A percentile compares a stretch with the other conserved stretches of the same genome.
phyloP scores from a whole-genome alignment of 148 eudicot genomes.

The Limonium bicolor region DNA sequence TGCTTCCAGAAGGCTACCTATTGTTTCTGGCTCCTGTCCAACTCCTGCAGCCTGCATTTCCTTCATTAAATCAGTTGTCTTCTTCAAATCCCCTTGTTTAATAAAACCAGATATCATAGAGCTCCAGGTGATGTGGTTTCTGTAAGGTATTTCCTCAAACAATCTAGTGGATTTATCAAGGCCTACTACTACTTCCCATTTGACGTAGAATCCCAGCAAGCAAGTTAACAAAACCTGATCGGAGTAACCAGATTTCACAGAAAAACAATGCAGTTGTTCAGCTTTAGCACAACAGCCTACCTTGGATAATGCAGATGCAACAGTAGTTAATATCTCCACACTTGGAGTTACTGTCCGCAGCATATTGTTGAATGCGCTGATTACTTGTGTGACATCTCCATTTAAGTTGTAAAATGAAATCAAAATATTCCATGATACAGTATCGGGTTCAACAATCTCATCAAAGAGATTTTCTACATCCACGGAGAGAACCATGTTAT shows the following conservation, averaged over 20 bases:
- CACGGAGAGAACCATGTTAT: slow-evolving; percentile 1
- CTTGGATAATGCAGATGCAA: slow-evolving; percentile 27
- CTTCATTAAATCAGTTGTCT: slow-evolving; percentile 17
- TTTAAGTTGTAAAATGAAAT: slow-evolving; percentile 21
- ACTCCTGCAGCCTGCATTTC: slow-evolving; percentile 12
- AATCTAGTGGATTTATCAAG: slow-evolving; percentile 22
- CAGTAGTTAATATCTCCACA: slow-evolving; percentile 28
- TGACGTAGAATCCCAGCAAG: slow-evolving; percentile 30
- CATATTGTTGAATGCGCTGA: slow-evolving; percentile 20
- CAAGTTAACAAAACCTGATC: slow-evolving; percentile 29
- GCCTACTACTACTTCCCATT: slow-evolving; percentile 24
- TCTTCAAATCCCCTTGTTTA: slow-evolving; percentile 17
- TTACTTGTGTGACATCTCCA: slow-evolving; percentile 6
- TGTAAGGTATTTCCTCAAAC: slow-evolving; percentile 20
- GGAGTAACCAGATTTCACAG: slow-evolving; percentile 26
- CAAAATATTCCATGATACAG: slow-evolving; percentile 44
- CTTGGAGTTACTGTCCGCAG: slow-evolving; percentile 19
- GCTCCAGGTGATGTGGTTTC: slow-evolving; percentile 17
- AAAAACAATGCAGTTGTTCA: slow-evolving; percentile 35
- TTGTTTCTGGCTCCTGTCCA: slow-evolving; percentile 10
- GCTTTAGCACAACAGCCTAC: slow-evolving; percentile 14
- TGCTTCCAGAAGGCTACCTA: slow-evolving; percentile 21
- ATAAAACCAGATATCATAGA: slow-evolving; percentile 23
- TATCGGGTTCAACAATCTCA: slow-evolving; percentile 22
- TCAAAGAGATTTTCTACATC: slow-evolving; percentile 25